Base-by-base conservation (phyloP, 1,139 yeast species). In the Kodamaea alishanica region DNA sequence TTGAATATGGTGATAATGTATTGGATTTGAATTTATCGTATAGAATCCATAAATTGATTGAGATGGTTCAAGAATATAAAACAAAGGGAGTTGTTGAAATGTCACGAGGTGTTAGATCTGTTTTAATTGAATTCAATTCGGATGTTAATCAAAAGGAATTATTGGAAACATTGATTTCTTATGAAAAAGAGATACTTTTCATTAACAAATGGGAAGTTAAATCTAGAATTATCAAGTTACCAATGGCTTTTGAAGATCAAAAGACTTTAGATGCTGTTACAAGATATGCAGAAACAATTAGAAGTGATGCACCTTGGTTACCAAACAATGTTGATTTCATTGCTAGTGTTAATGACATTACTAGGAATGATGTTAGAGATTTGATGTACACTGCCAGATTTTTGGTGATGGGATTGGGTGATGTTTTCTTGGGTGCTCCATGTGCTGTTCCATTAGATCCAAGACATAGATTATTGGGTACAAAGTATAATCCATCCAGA, bases 381-480 rank as follows among this genome's bases (percentile, higher is more conserved):
- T 79, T 89, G 84, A 64, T 90, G 52, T 92, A 88, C 67, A 71
- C 85, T 37, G 97, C 97, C 4, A 75, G 90, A 56, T 92, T 84
- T 70, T 73, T 92, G 67, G 97, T 92, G 6, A 70, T 92, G 48
- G 98, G 97, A 39, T 78, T 90, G 45, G 98, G 98, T 56, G 98
- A 92, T 65, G 98, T 92, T 29, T 92, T 89, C 68, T 74, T 92
- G 51, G 97, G 97, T 33, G 96, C 97, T 2, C 97, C 97, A 33
- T 90, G 97, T 73, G 97, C 97, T 1, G 95, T 90, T 47, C 97
- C 98, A 29, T 76, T 92, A 52, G 97, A 92, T 61, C 97, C 98
- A 43, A 82, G 97, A 55, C 97, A 90, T 52, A 78, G 97, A 57
- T 75, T 88, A 45, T 69, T 90, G 45, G 97, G 97, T 38, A 78